Percentiles rank a stretch among this genome's conserved stretches.
Evolutionary conservation across 2,329 filamentous ascomycete species (phyloP).

Genomic region (Diplocarpon rosae): DNA sequence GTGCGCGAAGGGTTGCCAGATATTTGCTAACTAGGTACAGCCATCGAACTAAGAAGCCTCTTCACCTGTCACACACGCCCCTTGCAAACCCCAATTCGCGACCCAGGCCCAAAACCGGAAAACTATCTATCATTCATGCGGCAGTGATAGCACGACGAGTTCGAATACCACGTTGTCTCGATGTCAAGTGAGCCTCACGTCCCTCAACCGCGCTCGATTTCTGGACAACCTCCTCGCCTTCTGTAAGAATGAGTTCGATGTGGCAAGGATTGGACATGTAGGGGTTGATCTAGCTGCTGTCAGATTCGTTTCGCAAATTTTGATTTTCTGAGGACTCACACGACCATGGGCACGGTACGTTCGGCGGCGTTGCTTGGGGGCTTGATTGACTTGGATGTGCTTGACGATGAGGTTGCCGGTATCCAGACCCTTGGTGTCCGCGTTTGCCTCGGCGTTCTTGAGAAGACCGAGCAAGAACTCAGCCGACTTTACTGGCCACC

Average conservation of each 20-base stretch:
- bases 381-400: conserved; percentile 99
- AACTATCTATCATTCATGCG: conserved; percentile 38
- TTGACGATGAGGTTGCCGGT: conserved; percentile 96
- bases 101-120: conserved; percentile 20
- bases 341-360: conserved; percentile 99
- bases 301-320: conserved; percentile 1
- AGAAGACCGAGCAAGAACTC: conserved; percentile 95
- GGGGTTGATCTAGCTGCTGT: conserved; percentile 74
- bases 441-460: conserved; percentile 95
- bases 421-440: conserved; percentile 93
- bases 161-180: conserved; percentile 78
- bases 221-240: conserved; percentile 90
- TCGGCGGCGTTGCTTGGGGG: conserved; percentile 96
- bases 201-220: conserved; percentile 65
- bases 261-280: conserved; percentile 99
- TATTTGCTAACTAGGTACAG: conserved; percentile 26
- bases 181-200: conserved; percentile 64
- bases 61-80: conserved; percentile 18
- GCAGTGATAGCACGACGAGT: conserved; percentile 53
- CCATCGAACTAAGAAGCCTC: conserved; percentile 17
- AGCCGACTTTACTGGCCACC: conserved; percentile 99
- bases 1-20: conserved; percentile 18
- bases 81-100: conserved; percentile 20
- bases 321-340: conserved; percentile 53
- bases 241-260: conserved; percentile 99